A percentile compares a stretch with the other conserved stretches of the same genome.
These are phyloP conservation scores for Mimosa bimucronata DNA, from an alignment of 306 rosid genomes.

Conservation along the genomic window DNA sequence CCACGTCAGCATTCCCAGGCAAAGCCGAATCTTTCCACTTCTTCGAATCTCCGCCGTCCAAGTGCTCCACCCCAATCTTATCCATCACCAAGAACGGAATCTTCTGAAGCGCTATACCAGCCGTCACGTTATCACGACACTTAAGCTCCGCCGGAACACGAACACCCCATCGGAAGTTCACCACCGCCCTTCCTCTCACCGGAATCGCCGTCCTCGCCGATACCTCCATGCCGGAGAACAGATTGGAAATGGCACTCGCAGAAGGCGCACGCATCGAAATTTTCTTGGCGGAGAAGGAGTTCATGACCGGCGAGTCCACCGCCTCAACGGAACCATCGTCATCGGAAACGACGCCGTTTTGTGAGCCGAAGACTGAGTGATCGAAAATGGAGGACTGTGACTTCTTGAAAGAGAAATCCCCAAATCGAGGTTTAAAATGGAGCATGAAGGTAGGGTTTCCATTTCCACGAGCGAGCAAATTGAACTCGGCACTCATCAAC, in stretches of 20 bases:
- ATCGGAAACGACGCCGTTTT: constrained; percentile 30
- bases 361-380: constrained; percentile 9
- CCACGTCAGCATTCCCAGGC: constrained; percentile 51
- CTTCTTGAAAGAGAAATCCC: constrained; percentile 87
- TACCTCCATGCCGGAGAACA: constrained; percentile 72
- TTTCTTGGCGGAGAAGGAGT: constrained; percentile 27
- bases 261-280: no score
- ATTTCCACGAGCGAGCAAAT: constrained; percentile 48
- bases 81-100: constrained; percentile 85
- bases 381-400: constrained; percentile 70
- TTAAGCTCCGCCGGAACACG: constrained; percentile 70
- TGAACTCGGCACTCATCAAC: constrained; percentile 85
- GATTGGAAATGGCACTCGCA: constrained; percentile 35
- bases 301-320: constrained; percentile 49
- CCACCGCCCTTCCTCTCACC: constrained; percentile 52
- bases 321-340: constrained; percentile 43
- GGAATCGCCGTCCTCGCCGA: constrained; percentile 75
- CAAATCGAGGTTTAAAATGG: constrained; percentile 78
- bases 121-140: constrained; percentile 32
- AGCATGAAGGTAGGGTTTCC: constrained; percentile 78
- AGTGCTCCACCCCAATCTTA: constrained; percentile 87
- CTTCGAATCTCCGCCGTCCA: constrained; percentile 50
- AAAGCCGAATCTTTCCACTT: background rate
- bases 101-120: constrained; percentile 55
- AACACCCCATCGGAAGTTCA: constrained; percentile 83